Evolutionary conservation across 139 green algal genomes (phyloP), one percentile per base, ranked within the genome.

Genomic region (Chlamydomonas eustigma): DNA sequence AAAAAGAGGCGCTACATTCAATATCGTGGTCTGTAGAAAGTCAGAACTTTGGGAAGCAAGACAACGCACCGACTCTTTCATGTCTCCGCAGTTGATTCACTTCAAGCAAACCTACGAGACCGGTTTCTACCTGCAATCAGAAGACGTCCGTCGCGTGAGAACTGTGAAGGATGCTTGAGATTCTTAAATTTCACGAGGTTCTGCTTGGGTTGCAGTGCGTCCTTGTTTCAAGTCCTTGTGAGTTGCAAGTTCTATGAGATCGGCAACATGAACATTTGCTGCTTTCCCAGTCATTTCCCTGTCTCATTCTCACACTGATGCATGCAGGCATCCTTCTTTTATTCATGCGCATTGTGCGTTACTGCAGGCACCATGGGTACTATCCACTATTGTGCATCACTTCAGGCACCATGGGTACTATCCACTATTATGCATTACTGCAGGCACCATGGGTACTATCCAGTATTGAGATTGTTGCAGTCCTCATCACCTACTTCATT

Each of bases 391-490:
- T 70, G 25, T 22, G 6, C 28, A 70, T 28, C 44, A 58, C 18
- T 58, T 58, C n/a, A n/a, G n/a, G n/a, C n/a, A n/a, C n/a, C n/a
- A 18, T 58, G 44, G 44, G 44, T 58, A 18, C 44, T 18, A 58
- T 58, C 44, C 44, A 58, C 44, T 58, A 70, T 70, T 28, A 31
- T 39, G n/a, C 50, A 28, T 39, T 73, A 36, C 35, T 74, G 77
- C 81, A 90, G 85, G 82, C 82, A 0, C 86, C 88, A 28, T 90
- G 84, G 84, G 74, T 81, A 52, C 58, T 92, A 18, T 85, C 84
- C 28, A 52, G 66, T 1, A 25, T 76, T 1, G 88, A 92, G 67
- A 71, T 80, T 1, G 2, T 76, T 1, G 69, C 69, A 0, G 82
- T 89, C 0, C 32, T 89, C 28, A 51, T 88, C 34, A 77, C 88